Base-by-base conservation (phyloP, 2,329 filamentous ascomycete genomes). In the Rhynchosporium graminicola region DNA sequence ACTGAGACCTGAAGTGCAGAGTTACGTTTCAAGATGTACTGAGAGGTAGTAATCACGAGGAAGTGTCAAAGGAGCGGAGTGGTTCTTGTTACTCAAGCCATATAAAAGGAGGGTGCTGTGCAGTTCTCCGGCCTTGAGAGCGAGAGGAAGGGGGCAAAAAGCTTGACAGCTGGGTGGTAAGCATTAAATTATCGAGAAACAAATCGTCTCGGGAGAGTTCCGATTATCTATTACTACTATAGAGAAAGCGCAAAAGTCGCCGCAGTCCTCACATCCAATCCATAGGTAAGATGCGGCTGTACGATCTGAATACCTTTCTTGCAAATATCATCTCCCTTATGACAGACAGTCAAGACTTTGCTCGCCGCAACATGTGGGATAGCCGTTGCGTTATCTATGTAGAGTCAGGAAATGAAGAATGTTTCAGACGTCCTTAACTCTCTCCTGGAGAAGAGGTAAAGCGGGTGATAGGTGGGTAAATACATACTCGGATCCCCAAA, bases 281-380 rank as follows among this genome's bases (percentile, higher is more conserved):
- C 74, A 63, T 82, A 82, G 2, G 71, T 71, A 40, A 77, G 59
- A 71, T 81, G 79, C 6, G 77, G 67, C 7, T 73, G 75, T 28
- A 77, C 70, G 5, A 78, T 70, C 58, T 78, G 73, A 28, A 77
- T 68, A 0, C 78, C 79, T 40, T 81, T 79, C 3, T 71, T 59
- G 63, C 83, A 85, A 5, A 85, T 82, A 9, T 78, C 73, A 65
- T 85, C 83, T 0, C 79, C 82, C 3, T 65, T 51, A 36, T 80
- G 77, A 63, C 83, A 85, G 43, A 80, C 78, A 26, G 81, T 79
- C 67, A 80, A 64, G 2, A 72, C 68, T 60, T 74, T 71, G 2
- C 64, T 65, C 7, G 71, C 45, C 2, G 55, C 56, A 5, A 74
- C 65, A 51, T 70, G 69, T 0, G 68, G 36, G 3, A 74, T 51